Percentiles rank a stretch among this genome's conserved stretches.
phyloP scores from a whole-genome alignment of 179 eudicot genomes.

The Beta lomatogona region DNA sequence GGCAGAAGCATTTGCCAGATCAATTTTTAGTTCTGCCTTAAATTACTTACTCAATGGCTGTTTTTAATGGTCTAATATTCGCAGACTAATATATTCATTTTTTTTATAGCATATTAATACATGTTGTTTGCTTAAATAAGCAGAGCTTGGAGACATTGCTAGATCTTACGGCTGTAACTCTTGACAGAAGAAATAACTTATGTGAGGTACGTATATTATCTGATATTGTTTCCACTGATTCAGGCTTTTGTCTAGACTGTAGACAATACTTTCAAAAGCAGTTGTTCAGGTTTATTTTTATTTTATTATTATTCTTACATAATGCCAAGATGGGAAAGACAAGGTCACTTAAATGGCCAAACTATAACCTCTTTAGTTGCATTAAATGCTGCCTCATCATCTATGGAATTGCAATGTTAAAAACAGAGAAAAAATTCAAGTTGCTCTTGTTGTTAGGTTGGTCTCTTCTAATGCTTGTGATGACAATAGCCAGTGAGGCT shows the following conservation, averaged over 20 bases:
- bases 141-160: conserved; percentile 51
- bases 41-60: not conserved
- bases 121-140: conserved; percentile 9
- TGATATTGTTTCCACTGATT: not conserved
- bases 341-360: not conserved
- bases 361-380: not conserved
- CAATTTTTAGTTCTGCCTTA: not conserved
- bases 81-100: too few species aligned
- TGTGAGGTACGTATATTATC: conserved; percentile 30
- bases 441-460: not conserved
- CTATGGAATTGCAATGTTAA: too few species aligned
- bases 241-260: not conserved
- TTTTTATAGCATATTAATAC: not conserved
- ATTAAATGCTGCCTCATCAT: not conserved
- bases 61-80: not conserved
- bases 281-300: not conserved
- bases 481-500: not conserved
- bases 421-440: too few species aligned
- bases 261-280: not conserved
- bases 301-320: not conserved
- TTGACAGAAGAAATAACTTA: conserved; percentile 26
- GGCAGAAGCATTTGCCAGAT: not conserved
- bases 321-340: not conserved
- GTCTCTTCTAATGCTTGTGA: not conserved
- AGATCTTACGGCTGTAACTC: conserved; percentile 33